Conservation (phyloP, 352 stramenopile genomes). For the Globisporangium mamillatum region DNA sequence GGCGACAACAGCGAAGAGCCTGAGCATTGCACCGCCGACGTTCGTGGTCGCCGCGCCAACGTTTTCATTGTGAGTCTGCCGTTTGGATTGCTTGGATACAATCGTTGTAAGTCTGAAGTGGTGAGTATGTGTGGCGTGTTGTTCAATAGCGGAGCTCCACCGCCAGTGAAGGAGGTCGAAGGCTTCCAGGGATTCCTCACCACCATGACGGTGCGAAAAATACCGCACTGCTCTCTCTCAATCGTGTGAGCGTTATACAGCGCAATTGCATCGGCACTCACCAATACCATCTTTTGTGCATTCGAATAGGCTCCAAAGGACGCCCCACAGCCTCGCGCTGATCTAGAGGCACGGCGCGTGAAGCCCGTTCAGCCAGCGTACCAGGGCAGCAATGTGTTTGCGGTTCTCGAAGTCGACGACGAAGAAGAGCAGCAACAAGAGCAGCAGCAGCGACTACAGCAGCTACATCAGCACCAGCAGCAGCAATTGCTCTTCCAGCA, state of each 20-base stretch:
- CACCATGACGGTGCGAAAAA: slow-evolving; percentile 37
- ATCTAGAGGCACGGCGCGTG: slow-evolving; percentile 22
- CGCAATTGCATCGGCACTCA: background rate
- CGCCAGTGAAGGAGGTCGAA: slow-evolving; percentile 44
- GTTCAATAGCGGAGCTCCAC: slow-evolving; percentile 13
- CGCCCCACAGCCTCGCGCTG: slow-evolving; percentile 18
- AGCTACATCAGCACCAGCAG: slow-evolving; percentile 11
- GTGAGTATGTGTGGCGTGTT: background rate
- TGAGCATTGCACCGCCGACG: slow-evolving; percentile 43
- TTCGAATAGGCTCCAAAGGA: slow-evolving; percentile 38
- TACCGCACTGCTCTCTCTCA: background rate
- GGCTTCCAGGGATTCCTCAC: slow-evolving; percentile 72
- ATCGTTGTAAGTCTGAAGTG: background rate
- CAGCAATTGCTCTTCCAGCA: slow-evolving; percentile 7
- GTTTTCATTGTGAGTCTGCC: slow-evolving; percentile 62
- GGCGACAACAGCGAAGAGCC: slow-evolving; percentile 19
- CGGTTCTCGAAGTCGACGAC: slow-evolving; percentile 54
- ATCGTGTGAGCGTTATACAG: background rate
- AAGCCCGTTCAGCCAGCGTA: slow-evolving; percentile 38
- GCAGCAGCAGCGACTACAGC: slow-evolving; percentile 18
- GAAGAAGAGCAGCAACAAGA: slow-evolving; percentile 27
- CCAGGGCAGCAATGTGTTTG: slow-evolving; percentile 52
- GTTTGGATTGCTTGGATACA: background rate
- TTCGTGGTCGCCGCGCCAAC: slow-evolving; percentile 64
- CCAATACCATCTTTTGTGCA: background rate